Conservation (phyloP, 257 asterid genomes). For the Dorcoceras hygrometricum region DNA sequence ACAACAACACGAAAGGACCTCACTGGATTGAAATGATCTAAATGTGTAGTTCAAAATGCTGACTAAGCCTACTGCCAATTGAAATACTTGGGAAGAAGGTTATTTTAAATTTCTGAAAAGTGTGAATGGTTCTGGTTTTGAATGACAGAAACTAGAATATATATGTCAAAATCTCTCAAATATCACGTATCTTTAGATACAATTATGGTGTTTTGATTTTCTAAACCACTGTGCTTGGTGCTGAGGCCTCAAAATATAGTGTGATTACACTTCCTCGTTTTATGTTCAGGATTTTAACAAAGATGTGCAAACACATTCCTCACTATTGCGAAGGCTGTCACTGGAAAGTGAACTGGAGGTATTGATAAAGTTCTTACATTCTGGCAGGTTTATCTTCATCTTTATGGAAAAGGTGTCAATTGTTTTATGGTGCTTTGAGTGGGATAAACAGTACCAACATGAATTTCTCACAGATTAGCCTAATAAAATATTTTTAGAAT, state of each 20-base stretch:
- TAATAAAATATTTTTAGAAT: neutral
- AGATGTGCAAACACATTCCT: constrained; percentile 71
- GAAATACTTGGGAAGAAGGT: neutral
- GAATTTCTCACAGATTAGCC: neutral
- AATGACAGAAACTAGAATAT: neutral
- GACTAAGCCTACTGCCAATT: neutral
- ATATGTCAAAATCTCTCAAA: neutral
- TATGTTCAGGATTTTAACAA: constrained; percentile 45
- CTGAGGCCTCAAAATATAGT: constrained; percentile 11
- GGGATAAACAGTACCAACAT: constrained; percentile 3
- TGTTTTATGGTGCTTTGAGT: constrained; percentile 21
- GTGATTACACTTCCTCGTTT: constrained; percentile 19
- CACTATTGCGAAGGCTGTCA: constrained; percentile 64
- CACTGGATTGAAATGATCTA: neutral
- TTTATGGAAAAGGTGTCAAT: neutral
- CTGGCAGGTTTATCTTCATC: constrained; percentile 5
- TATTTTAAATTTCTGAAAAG: constrained; percentile 1
- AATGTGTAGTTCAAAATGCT: neutral
- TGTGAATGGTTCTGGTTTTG: constrained; percentile 9
- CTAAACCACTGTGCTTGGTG: neutral
- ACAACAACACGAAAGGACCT: neutral
- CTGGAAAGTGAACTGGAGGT: constrained; percentile 81
- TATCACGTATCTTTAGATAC: neutral
- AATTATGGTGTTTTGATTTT: constrained; percentile 17
- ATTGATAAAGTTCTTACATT: neutral